phyloP scores from a whole-genome alignment of 164 flowering plant species.

The Nelumbo lutea region DNA sequence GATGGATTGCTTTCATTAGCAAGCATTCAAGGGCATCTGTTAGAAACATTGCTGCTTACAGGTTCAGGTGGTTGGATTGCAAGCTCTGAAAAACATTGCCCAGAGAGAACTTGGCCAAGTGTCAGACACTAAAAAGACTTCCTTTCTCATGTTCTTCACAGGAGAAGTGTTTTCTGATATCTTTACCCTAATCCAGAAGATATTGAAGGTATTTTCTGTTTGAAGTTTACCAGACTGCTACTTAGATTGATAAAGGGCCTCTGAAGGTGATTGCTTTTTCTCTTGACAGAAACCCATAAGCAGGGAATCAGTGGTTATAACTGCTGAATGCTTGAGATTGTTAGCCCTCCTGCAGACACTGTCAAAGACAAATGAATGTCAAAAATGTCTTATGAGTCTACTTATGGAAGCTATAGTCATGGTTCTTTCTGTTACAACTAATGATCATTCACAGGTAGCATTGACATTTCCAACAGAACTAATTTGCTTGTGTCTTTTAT shows the following conservation, averaged over 20 bases:
- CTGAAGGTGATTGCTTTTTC: slow-evolving; percentile 4
- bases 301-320: slow-evolving; percentile 48
- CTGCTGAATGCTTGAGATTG: slow-evolving; percentile 68
- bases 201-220: slow-evolving; percentile 45
- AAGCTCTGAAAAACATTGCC: slow-evolving; percentile 51
- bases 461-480: background rate
- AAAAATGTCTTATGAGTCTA: slow-evolving; percentile 54
- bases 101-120: slow-evolving; percentile 40
- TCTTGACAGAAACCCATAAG: slow-evolving; percentile 56
- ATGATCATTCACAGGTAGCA: slow-evolving; percentile 46
- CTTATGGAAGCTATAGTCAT: slow-evolving; percentile 64
- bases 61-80: slow-evolving; percentile 78
- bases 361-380: slow-evolving; percentile 48
- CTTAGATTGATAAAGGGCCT: background rate
- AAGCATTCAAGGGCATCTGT: background rate
- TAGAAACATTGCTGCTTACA: slow-evolving; percentile 19
- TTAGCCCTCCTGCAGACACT: slow-evolving; percentile 69
- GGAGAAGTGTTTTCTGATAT: slow-evolving; percentile 62
- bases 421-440: slow-evolving; percentile 50
- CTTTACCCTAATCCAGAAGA: slow-evolving; percentile 33
- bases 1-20: background rate
- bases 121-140: slow-evolving; percentile 27
- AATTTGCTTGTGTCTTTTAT: background rate
- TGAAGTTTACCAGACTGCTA: background rate
- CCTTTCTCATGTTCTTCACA: slow-evolving; percentile 46